phyloP scores from a whole-genome alignment of 2,329 filamentous ascomycete genomes.

The Cercospora sp. region DNA sequence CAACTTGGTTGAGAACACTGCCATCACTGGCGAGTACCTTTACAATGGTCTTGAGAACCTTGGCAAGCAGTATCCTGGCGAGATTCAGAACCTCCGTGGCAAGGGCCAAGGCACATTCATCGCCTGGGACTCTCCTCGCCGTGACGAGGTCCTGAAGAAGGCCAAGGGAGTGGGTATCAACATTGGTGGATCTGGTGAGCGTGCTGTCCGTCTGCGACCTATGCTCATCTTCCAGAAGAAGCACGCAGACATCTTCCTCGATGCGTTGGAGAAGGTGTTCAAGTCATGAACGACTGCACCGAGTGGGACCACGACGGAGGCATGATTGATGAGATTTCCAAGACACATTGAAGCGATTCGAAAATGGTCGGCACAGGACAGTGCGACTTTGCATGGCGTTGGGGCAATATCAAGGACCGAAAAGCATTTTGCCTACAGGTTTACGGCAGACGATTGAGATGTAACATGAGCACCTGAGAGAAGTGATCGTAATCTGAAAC shows the following conservation, averaged over 20 bases:
- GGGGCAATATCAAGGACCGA: background rate
- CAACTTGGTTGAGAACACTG: constrained; percentile 77
- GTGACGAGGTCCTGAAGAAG: constrained; percentile 75
- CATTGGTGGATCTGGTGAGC: constrained; percentile 77
- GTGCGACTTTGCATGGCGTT: constrained; percentile 19
- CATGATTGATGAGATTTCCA: constrained; percentile 3
- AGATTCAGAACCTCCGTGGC: constrained; percentile 81
- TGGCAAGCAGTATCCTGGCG: constrained; percentile 67
- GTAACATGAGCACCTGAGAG: background rate
- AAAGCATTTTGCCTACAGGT: background rate
- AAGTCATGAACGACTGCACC: constrained; percentile 27
- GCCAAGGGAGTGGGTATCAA: constrained; percentile 82
- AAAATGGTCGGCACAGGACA: constrained; percentile 3
- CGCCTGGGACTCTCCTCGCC: constrained; percentile 79
- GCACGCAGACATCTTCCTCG: constrained; percentile 83
- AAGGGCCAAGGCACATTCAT: constrained; percentile 90
- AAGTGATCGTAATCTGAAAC: background rate
- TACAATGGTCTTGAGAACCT: constrained; percentile 68
- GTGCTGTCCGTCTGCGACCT: constrained; percentile 75
- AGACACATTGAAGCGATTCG: constrained; percentile 14
- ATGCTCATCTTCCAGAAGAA: constrained; percentile 93
- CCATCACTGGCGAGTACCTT: constrained; percentile 74
- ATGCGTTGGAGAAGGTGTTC: constrained; percentile 39
- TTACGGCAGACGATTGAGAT: background rate
- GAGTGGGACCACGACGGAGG: constrained; percentile 1